Percentiles rank a stretch among this genome's conserved stretches.
These are phyloP conservation scores for Xylariaceae sp. DNA, from an alignment of 2,329 filamentous ascomycete genomes.

Conservation along the genomic window DNA sequence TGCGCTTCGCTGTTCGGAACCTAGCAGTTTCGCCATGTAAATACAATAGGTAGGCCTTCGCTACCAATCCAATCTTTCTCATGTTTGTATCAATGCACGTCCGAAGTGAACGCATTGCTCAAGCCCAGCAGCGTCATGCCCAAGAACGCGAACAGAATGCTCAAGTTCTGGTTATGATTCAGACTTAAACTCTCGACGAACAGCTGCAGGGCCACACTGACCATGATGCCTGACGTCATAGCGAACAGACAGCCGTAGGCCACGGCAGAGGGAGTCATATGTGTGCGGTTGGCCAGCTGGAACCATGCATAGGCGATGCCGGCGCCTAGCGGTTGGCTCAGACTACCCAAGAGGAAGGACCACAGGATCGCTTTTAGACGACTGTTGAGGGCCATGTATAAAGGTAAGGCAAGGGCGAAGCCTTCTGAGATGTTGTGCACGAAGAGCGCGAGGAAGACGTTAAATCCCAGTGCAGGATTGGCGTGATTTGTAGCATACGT, in stretches of 20 bases:
- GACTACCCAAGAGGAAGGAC: conserved; percentile 81
- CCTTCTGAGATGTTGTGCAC: conserved; percentile 99
- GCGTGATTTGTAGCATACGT: conserved; percentile 98
- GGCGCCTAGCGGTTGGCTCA: conserved; percentile 87
- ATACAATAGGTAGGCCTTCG: not conserved
- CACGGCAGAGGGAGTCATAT: conserved; percentile 59
- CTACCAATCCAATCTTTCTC: not conserved
- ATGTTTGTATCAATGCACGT: conserved; percentile 45
- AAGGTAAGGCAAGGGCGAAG: conserved; percentile 88
- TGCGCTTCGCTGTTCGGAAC: not conserved
- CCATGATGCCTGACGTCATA: conserved; percentile 91
- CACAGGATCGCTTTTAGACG: conserved; percentile 83
- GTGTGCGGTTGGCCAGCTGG: conserved; percentile 64
- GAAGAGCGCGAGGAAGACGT: conserved; percentile 93
- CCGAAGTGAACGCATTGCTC: conserved; percentile 82
- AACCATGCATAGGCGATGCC: conserved; percentile 88
- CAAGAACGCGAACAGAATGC: conserved; percentile 80
- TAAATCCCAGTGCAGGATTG: conserved; percentile 85
- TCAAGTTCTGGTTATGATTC: conserved; percentile 79
- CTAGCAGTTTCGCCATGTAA: not conserved
- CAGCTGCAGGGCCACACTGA: conserved; percentile 86
- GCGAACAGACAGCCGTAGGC: conserved; percentile 86
- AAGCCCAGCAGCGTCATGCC: conserved; percentile 89
- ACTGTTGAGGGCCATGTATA: conserved; percentile 88
- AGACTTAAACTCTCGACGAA: conserved; percentile 86